Evolutionary conservation across 345 rosid genomes (phyloP), one percentile per base, ranked within the genome.

Genomic region (Lepidium sativum): DNA sequence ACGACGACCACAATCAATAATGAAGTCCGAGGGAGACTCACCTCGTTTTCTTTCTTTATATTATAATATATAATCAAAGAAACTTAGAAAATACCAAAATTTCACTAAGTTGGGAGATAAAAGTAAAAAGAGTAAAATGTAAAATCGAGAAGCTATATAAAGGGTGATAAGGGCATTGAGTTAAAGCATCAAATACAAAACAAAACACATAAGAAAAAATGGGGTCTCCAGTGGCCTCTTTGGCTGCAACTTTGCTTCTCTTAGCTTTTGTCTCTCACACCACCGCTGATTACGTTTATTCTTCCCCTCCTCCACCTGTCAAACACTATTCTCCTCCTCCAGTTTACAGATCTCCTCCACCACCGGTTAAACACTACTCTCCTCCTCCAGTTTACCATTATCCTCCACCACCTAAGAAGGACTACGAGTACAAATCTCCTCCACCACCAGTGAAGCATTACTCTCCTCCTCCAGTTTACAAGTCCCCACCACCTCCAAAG

Each of bases 201-300:
- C n/a, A 0, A 31, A 63, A 48, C 47, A 55, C 70, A 29, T 21
- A 39, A 47, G 25, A 44, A 49, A 40, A 23, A 1, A 87, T 83
- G 82, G 78, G 82, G 68, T 78, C 83, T 47, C 57, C 77, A 51
- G 79, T 72, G 87, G 82, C 80, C 76, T 78, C 82, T 42, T 59
- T 89, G 9, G 43, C 86, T 14, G 68, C 79, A 23, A 23, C 72
- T 65, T 75, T 6, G 29, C 79, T 9, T 88, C 20, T 77, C 87
- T 57, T 88, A 8, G 56, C 60, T 64, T 80, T 80, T 37, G 81
- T 84, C 7, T 38, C 67, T 0, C 63, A 81, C 71, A 67, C 75
- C 49, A 47, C 77, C 0, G 91, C 85, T 1, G 12, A 74, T 52
- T 68, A 84, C 73, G 42, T 11, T 33, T 71, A 85, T 71, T 13